These are phyloP conservation scores for Debaryomyces nepalensis DNA, from an alignment of 1,139 yeast species.

Conservation along the genomic window DNA sequence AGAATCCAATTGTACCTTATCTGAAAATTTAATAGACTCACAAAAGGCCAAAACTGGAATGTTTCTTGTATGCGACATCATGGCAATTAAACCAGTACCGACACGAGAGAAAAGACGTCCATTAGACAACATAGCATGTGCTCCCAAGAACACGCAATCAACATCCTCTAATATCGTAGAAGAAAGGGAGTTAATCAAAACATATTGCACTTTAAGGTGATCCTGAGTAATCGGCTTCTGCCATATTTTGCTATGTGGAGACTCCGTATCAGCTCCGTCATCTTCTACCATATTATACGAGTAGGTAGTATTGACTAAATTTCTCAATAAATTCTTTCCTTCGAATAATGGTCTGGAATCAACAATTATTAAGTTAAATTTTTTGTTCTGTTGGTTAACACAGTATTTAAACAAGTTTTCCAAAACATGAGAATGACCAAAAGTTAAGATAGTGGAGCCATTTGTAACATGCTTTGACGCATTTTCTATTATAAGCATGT, in stretches of 20 bases:
- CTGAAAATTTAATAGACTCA: constrained; percentile 93
- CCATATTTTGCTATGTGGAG: constrained; percentile 19
- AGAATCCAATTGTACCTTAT: constrained; percentile 92
- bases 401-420: constrained; percentile 77
- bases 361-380: constrained; percentile 81
- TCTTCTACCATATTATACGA: constrained; percentile 36
- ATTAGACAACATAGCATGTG: constrained; percentile 95
- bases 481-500: constrained; percentile 76
- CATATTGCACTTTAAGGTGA: constrained; percentile 56
- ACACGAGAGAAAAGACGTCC: constrained; percentile 93
- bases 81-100: constrained; percentile 92
- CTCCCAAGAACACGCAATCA: constrained; percentile 91
- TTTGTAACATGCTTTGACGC: constrained; percentile 79
- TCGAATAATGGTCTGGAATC: constrained; percentile 97
- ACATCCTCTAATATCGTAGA: constrained; percentile 78
- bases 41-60: constrained; percentile 96
- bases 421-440: constrained; percentile 86
- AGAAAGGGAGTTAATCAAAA: constrained; percentile 76
- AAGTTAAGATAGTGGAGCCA: constrained; percentile 83
- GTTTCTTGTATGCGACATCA: constrained; percentile 85
- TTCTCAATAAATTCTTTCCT: constrained; percentile 76
- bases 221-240: constrained; percentile 39
- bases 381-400: constrained; percentile 59
- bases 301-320: constrained; percentile 48
- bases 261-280: constrained; percentile 53